Evolutionary conservation across 2,329 filamentous ascomycete species (phyloP).

Genomic region (Fusarium graminum): DNA sequence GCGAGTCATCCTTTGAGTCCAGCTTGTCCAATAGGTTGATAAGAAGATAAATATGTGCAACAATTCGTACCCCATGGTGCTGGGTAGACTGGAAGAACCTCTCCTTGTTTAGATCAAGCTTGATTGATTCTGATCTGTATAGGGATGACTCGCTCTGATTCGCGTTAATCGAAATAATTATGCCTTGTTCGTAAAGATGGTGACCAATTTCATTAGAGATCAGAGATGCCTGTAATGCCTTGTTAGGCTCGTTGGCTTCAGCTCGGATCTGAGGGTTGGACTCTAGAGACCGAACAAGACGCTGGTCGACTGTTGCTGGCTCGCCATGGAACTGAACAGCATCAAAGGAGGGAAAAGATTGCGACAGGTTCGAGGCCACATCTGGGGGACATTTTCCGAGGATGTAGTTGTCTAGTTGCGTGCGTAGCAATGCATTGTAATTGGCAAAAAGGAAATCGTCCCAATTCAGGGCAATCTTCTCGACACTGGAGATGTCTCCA

Average conservation of each 20-base stretch:
- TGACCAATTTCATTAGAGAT: constrained; percentile 72
- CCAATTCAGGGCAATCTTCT: constrained; percentile 81
- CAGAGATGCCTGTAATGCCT: constrained; percentile 81
- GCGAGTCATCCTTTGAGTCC: constrained; percentile 46
- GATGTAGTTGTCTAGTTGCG: constrained; percentile 82
- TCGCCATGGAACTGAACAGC: constrained; percentile 73
- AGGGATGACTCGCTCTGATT: constrained; percentile 48
- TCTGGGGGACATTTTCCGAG: constrained; percentile 67
- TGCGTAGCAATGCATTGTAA: constrained; percentile 86
- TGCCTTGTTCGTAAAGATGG: constrained; percentile 71
- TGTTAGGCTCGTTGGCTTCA: constrained; percentile 75
- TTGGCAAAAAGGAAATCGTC: constrained; percentile 89
- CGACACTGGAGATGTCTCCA: constrained; percentile 83
- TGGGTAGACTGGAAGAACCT: constrained; percentile 69
- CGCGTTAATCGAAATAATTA: constrained; percentile 52
- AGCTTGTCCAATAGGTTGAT: constrained; percentile 75
- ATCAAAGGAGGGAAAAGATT: constrained; percentile 74
- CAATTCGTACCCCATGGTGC: constrained; percentile 74
- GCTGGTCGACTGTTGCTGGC: constrained; percentile 63
- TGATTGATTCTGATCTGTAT: constrained; percentile 41
- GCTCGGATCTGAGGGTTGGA: constrained; percentile 65
- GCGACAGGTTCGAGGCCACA: constrained; percentile 65
- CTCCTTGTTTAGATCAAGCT: constrained; percentile 55
- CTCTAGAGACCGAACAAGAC: constrained; percentile 72
- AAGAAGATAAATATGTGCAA: constrained; percentile 75